Evolutionary conservation across 2,329 filamentous ascomycete species (phyloP).

Genomic region (Fusarium equiseti): DNA sequence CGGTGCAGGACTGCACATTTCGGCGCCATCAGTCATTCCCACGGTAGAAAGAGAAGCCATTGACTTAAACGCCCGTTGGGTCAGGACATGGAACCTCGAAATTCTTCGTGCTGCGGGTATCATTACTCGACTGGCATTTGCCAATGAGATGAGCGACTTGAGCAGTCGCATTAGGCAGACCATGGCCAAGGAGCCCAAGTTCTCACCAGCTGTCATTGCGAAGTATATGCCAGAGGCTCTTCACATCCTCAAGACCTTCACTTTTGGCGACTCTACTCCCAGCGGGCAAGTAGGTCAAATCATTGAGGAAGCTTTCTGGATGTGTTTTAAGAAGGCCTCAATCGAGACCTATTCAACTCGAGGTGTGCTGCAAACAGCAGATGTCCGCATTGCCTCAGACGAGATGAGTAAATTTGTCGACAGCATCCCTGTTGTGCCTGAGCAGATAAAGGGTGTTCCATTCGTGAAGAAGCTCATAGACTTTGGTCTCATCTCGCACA

Average conservation of each 20-base stretch:
- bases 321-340: constrained; percentile 81
- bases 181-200: constrained; percentile 61
- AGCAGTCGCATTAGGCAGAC: constrained; percentile 68
- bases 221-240: constrained; percentile 81
- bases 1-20: constrained; percentile 92
- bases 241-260: constrained; percentile 88
- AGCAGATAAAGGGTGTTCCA: constrained; percentile 76
- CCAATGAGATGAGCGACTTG: constrained; percentile 85
- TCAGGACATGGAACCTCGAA: constrained; percentile 95
- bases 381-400: constrained; percentile 81
- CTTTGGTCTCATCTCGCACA: constrained; percentile 86
- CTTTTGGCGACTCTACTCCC: constrained; percentile 90
- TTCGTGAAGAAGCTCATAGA: constrained; percentile 86
- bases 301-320: constrained; percentile 97
- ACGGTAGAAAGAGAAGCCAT: constrained; percentile 98
- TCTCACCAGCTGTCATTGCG: constrained; percentile 72
- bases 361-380: constrained; percentile 85
- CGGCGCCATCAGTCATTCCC: constrained; percentile 94
- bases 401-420: constrained; percentile 80
- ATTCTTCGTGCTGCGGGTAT: constrained; percentile 93
- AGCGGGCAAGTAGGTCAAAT: constrained; percentile 84
- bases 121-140: constrained; percentile 87
- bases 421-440: constrained; percentile 86
- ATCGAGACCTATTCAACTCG: constrained; percentile 91
- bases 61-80: constrained; percentile 94